Evolutionary conservation across 257 asterid genomes (phyloP).

Genomic region (Rauvolfia tetraphylla): DNA sequence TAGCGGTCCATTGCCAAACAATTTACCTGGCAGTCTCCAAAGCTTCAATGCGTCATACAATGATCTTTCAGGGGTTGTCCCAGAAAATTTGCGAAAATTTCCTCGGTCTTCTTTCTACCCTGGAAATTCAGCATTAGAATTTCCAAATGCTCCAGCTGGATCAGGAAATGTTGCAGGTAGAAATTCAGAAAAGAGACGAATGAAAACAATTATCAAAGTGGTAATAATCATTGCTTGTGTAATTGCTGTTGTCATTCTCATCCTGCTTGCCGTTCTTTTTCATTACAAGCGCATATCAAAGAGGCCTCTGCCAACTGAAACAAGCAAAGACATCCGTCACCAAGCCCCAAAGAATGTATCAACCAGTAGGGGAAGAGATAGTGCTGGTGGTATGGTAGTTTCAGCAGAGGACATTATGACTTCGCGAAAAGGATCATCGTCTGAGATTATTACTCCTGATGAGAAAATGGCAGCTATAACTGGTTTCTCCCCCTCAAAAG

Average conservation of each 20-base stretch:
- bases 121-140: slow-evolving; percentile 65
- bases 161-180: slow-evolving; percentile 38
- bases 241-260: slow-evolving; percentile 41
- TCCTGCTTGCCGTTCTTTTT: slow-evolving; percentile 53
- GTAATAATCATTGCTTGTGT: slow-evolving; percentile 58
- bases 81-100: slow-evolving; percentile 79
- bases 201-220: slow-evolving; percentile 50
- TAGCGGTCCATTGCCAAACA: slow-evolving; percentile 63
- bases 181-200: slow-evolving; percentile 28
- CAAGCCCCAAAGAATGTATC: slow-evolving; percentile 57
- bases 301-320: slow-evolving; percentile 38
- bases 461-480: slow-evolving; percentile 63
- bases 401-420: slow-evolving; percentile 67
- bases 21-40: slow-evolving; percentile 56
- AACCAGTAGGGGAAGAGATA: slow-evolving; percentile 40
- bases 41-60: slow-evolving; percentile 79
- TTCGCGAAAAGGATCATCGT: slow-evolving; percentile 61
- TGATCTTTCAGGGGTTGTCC: slow-evolving; percentile 81
- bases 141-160: slow-evolving; percentile 76
- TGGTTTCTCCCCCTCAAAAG: slow-evolving; percentile 86
- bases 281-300: slow-evolving; percentile 43
- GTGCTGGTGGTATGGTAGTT: slow-evolving; percentile 48
- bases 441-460: slow-evolving; percentile 68
- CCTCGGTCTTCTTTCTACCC: slow-evolving; percentile 85
- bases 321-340: slow-evolving; percentile 42